Evolutionary conservation across 2,329 filamentous ascomycete species (phyloP).

Genomic region (Metarhizium robertsii): DNA sequence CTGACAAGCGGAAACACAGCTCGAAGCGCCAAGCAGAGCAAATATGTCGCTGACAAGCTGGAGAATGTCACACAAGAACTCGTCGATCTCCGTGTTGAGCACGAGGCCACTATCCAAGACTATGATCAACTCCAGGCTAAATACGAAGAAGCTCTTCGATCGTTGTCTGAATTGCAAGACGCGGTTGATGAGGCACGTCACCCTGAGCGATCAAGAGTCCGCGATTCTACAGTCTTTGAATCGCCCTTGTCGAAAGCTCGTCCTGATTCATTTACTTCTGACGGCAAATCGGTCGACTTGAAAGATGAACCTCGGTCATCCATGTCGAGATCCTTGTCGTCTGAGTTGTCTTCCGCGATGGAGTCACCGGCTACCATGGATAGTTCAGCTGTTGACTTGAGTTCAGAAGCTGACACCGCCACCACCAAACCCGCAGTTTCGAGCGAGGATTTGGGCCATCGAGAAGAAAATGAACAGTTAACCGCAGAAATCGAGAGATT

Average conservation of each 20-base stretch:
- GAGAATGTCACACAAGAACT: slow-evolving; percentile 88
- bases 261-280: slow-evolving; percentile 77
- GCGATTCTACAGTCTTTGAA: slow-evolving; percentile 48
- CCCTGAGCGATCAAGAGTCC: slow-evolving; percentile 34
- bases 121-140: slow-evolving; percentile 76
- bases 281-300: slow-evolving; percentile 59
- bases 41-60: slow-evolving; percentile 84
- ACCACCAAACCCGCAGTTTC: slow-evolving; percentile 34
- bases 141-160: slow-evolving; percentile 80
- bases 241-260: slow-evolving; percentile 37
- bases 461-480: slow-evolving; percentile 33
- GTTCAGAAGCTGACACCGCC: slow-evolving; percentile 30
- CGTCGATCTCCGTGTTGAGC: slow-evolving; percentile 79
- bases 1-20: slow-evolving; percentile 30
- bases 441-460: slow-evolving; percentile 26
- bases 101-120: slow-evolving; percentile 74
- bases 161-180: slow-evolving; percentile 78
- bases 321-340: slow-evolving; percentile 77
- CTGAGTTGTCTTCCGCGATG: slow-evolving; percentile 83
- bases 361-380: slow-evolving; percentile 61
- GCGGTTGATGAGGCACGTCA: slow-evolving; percentile 70
- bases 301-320: slow-evolving; percentile 61
- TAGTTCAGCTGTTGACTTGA: slow-evolving; percentile 47
- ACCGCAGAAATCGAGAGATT: slow-evolving; percentile 62
- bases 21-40: slow-evolving; percentile 69